Evolutionary conservation across 257 asterid species (phyloP), one percentile per base, ranked within the genome.

Genomic region (Forsythia viridissima): DNA sequence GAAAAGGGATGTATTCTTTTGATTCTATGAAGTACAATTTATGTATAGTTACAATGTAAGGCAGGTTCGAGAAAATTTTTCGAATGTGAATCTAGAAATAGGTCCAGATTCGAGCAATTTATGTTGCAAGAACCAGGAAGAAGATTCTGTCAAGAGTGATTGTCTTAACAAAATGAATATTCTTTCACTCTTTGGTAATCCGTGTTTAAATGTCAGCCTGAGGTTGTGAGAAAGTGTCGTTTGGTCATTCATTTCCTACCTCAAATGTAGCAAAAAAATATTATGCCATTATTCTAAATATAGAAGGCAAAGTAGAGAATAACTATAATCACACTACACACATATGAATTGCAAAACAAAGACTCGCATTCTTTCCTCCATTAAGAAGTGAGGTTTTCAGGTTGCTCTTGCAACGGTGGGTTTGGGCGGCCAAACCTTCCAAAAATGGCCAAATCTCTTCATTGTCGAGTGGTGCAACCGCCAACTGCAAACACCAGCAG

Each of bases 361-460:
- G 36, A 63, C 2, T 8, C 69, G 2, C 15, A 24, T 63, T 63
- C 2, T 21, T 8, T 61, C 13, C 39, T 63, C 39, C 18, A 21
- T 63, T 21, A 24, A 63, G 70, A 39, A 21, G 39, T 21, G 13
- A 63, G 39, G 66, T 21, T 42, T 37, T 70, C 75, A 48, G n/a
- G 40, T 73, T 7, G 20, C 78, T 74, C 78, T 74, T 77, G 68
- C 81, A 39, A 87, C 82, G 87, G 79, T 80, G 77, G 75, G 70
- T 16, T 68, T 30, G 80, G 30, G 18, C 82, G 30, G 38, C 81
- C 8, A 76, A 55, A 46, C 61, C 66, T 16, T 16, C 65, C 9
- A 55, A n/a, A 15, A 18, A 16, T n/a, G 65, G 65, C 20, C 9
- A 6, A 4, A 55, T 30, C 34, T 8, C 51, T 7, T 12, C 51